Evolutionary conservation across 768 basidiomycete species (phyloP).

Genomic region (Amanita thiersii): DNA sequence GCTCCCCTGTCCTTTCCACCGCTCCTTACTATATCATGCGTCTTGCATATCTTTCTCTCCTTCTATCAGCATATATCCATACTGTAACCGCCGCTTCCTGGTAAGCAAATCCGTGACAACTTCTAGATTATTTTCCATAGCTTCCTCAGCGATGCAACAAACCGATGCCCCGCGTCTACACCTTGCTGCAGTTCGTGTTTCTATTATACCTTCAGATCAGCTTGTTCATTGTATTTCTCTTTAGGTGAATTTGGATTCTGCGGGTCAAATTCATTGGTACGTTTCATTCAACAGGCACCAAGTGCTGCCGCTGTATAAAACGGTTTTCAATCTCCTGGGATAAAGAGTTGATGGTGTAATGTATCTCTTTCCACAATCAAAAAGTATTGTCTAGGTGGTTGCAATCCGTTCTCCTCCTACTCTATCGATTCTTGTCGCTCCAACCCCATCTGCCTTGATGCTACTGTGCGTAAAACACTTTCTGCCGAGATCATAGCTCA

Average conservation of each 20-base stretch:
- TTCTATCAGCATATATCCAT: constrained; percentile 1
- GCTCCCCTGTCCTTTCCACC: no score
- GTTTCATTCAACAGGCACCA: constrained; percentile 12
- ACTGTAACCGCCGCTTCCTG: constrained; percentile 1
- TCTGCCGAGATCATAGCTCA: not conserved
- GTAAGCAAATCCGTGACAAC: not conserved
- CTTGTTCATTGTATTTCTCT: constrained; percentile 1
- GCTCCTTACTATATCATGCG: no score
- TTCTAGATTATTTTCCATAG: not conserved
- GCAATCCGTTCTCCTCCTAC: constrained; percentile 68
- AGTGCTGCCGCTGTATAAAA: not conserved
- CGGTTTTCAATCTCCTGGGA: no score
- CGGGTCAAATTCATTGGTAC: constrained; percentile 34
- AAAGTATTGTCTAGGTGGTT: constrained; percentile 88
- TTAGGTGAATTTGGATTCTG: constrained; percentile 50
- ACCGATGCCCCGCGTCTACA: constrained; percentile 31
- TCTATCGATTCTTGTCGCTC: constrained; percentile 60
- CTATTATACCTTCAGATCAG: not conserved
- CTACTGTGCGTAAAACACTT: constrained; percentile 40
- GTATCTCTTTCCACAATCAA: no score
- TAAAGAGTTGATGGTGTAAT: no score
- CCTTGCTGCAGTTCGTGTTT: constrained; percentile 45
- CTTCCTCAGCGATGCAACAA: constrained; percentile 31
- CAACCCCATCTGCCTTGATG: constrained; percentile 61
- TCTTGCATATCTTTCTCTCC: constrained; percentile 1